phyloP scores from a whole-genome alignment of 139 green algal species.

The Ettlia oleoabundans region DNA sequence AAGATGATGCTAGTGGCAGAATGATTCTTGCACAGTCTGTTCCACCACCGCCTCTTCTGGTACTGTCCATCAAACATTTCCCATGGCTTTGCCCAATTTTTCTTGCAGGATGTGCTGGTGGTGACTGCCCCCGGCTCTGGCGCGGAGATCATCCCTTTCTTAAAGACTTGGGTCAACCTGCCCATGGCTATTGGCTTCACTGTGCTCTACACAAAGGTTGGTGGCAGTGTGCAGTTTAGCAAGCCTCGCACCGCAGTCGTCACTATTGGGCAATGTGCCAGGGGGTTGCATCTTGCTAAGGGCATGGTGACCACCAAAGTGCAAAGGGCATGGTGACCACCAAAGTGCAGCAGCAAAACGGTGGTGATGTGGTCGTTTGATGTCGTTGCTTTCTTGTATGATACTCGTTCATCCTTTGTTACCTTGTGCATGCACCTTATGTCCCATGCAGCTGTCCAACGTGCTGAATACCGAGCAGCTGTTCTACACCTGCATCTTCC shows the following conservation, averaged over 20 bases:
- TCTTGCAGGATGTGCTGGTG: conserved; percentile 94
- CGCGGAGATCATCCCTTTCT: conserved; percentile 98
- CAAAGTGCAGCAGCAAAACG: too few species aligned
- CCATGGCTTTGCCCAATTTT: too few species aligned
- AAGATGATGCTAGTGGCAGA: not conserved
- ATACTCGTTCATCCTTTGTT: too few species aligned
- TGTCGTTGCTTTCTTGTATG: not conserved
- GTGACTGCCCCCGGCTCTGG: conserved; percentile 96
- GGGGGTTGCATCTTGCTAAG: too few species aligned
- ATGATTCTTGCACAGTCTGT: too few species aligned
- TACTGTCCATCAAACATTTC: not conserved
- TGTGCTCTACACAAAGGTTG: conserved; percentile 35
- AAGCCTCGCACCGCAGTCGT: too few species aligned
- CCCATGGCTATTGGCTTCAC: conserved; percentile 97
- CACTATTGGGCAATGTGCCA: too few species aligned
- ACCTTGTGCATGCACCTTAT: too few species aligned
- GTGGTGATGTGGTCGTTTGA: not conserved
- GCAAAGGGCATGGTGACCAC: too few species aligned
- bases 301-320: too few species aligned
- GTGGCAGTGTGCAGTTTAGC: too few species aligned
- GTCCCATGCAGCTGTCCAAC: conserved; percentile 95
- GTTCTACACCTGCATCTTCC: conserved; percentile 99
- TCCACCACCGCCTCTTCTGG: too few species aligned
- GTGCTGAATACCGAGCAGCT: conserved; percentile 85
- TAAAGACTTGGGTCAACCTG: conserved; percentile 98